Base-by-base conservation (phyloP, 2,329 filamentous ascomycete species). In the Reticulascus tulasneorum region DNA sequence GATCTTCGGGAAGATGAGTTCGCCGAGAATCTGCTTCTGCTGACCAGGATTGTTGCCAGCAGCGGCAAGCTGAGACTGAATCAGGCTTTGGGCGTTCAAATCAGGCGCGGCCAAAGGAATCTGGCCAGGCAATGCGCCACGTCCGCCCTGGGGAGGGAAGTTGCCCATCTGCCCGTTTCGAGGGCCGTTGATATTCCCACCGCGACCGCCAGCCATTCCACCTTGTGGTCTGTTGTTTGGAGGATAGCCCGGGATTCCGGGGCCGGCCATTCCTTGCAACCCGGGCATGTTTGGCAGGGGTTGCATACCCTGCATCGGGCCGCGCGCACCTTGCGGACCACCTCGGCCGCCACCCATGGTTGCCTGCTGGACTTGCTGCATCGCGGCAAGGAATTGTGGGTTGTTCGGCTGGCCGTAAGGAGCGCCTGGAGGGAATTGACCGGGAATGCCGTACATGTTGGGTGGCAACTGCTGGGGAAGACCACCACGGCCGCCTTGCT, bases 1-100 rank as follows among this genome's bases (percentile, higher is more conserved):
- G 57, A 98, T 97, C 84, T 97, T 98, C 60, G 93, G 93, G 78
- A 97, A 98, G 54, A 98, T 85, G 52, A 88, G 83, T 72, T 98
- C 93, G 63, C 93, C 93, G 37, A 98, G 82, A 66, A 97, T 87
- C 77, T 98, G 93, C 82, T 98, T 98, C 77, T 97, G 93, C 71
- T 94, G 87, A 31, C 76, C 74, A 24, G 84, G 76, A 53, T 67
- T 68, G 45, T 44, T 50, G 40, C 69, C 70, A 32, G 73, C 71
- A 23, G 60, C 53, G 44, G 70, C 63, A 28, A 84, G 69, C 63
- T 83, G 79, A 22, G 67, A 55, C 61, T 81, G 75, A 42, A 82
- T 64, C 33, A 75, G 55, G 23, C 62, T 46, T 20, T 44, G 38
- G 32, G 55, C 49, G 41, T 46, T 49, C 19, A 42, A 50, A 13